Conservation (phyloP, 768 basidiomycete species). For the Suillus fuscotomentosus region DNA sequence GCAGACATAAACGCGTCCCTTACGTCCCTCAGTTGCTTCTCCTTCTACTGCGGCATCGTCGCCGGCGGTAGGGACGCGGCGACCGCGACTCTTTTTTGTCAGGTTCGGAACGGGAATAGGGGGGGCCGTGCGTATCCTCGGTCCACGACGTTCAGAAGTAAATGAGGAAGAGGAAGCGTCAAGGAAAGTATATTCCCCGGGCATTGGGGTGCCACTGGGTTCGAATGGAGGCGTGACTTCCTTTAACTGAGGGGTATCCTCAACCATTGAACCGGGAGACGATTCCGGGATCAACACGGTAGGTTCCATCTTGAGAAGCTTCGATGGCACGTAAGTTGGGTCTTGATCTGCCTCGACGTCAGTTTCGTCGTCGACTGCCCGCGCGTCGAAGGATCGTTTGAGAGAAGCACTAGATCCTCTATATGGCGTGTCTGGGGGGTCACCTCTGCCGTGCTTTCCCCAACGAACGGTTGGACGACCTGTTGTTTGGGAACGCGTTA, state of each 20-base stretch:
- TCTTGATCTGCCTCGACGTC: slow-evolving; percentile 29
- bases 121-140: slow-evolving; percentile 52
- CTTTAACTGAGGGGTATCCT: slow-evolving; percentile 17
- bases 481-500: slow-evolving; percentile 34
- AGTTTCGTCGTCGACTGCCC: slow-evolving; percentile 34
- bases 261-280: slow-evolving; percentile 29
- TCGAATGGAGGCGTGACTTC: slow-evolving; percentile 8
- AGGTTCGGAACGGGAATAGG: slow-evolving; percentile 75
- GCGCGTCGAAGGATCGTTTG: slow-evolving; percentile 33
- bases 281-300: slow-evolving; percentile 22
- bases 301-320: slow-evolving; percentile 29
- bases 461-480: slow-evolving; percentile 33
- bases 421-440: slow-evolving; percentile 26
- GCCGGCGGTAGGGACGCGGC: slow-evolving; percentile 62
- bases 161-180: slow-evolving; percentile 36
- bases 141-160: slow-evolving; percentile 40
- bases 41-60: slow-evolving; percentile 21
- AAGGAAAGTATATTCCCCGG: slow-evolving; percentile 34
- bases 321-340: slow-evolving; percentile 17
- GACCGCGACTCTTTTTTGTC: slow-evolving; percentile 78
- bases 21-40: slow-evolving; percentile 29
- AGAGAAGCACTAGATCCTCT: slow-evolving; percentile 21
- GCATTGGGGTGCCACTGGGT: slow-evolving; percentile 23
- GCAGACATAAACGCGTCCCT: slow-evolving; percentile 51
- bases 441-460: slow-evolving; percentile 31